phyloP scores from a whole-genome alignment of 768 basidiomycete genomes.

The Kwoniella botswanensis region DNA sequence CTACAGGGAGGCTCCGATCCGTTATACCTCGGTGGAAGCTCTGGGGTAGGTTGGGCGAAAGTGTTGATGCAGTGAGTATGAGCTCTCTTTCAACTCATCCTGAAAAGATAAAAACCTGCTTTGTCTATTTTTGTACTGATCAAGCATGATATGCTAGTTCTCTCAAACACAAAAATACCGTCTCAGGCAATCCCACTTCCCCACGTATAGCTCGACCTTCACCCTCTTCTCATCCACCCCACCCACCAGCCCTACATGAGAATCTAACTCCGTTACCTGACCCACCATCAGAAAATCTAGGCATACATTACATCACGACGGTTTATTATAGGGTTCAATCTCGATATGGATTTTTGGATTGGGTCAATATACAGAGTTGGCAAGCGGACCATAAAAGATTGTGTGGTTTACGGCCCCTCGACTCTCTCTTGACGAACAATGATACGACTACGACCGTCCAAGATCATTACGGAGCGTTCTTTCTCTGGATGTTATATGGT shows the following conservation, averaged over 20 bases:
- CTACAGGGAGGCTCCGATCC: slow-evolving; percentile 1
- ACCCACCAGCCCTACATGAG: background rate
- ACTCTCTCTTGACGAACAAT: too few species aligned
- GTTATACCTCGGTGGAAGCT: slow-evolving; percentile 10
- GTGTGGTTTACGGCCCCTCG: slow-evolving; percentile 4
- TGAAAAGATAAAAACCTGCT: background rate
- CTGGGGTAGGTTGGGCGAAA: slow-evolving; percentile 7
- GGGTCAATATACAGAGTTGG: slow-evolving; percentile 16
- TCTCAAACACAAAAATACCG: background rate
- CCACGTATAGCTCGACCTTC: background rate
- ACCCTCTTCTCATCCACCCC: background rate
- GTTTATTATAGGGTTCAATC: slow-evolving; percentile 18
- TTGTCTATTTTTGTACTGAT: too few species aligned
- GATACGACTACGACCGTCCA: background rate
- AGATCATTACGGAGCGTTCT: slow-evolving; percentile 13
- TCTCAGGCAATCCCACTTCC: background rate
- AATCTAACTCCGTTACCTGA: background rate
- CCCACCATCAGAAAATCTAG: slow-evolving; percentile 3
- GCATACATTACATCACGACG: slow-evolving; percentile 15
- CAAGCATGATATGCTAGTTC: background rate
- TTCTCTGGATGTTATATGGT: slow-evolving; percentile 19
- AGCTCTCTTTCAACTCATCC: background rate
- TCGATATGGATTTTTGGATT: slow-evolving; percentile 16
- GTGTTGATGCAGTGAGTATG: background rate
- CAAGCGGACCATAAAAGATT: background rate